Conservation (phyloP, 345 rosid species). For the Moringa oleifera region DNA sequence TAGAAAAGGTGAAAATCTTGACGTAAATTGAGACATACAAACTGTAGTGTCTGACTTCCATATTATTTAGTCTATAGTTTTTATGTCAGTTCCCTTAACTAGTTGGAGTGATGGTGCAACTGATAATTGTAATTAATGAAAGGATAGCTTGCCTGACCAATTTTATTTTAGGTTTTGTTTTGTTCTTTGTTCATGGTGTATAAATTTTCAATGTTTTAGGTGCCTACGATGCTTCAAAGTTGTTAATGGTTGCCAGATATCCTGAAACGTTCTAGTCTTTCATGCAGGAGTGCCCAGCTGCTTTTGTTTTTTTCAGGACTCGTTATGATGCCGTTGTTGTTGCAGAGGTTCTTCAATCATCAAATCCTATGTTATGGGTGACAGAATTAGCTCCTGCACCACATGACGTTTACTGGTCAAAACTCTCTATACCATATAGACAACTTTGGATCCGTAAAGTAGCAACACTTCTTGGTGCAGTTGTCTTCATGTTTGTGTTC, state of each 20-base stretch:
- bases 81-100: no score
- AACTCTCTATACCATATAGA: conserved; percentile 68
- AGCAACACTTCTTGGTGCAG: conserved; percentile 52
- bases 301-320: conserved; percentile 89
- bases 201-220: conserved; percentile 4
- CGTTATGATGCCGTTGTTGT: conserved; percentile 81
- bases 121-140: no score
- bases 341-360: conserved; percentile 73
- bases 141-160: no score
- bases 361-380: conserved; percentile 96
- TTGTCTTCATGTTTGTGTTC: conserved; percentile 71
- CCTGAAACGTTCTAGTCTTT: conserved; percentile 3
- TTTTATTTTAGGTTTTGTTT: not conserved
- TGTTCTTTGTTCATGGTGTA: conserved; percentile 2
- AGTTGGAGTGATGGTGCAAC: no score
- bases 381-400: conserved; percentile 91
- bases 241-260: conserved; percentile 7
- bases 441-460: conserved; percentile 88
- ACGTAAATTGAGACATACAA: no score
- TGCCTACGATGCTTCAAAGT: not conserved
- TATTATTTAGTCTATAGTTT: no score
- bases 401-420: conserved; percentile 86
- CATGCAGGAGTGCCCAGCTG: conserved; percentile 78
- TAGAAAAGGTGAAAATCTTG: conserved; percentile 48
- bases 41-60: no score